Conservation (phyloP, 805 yeast species). For the Jamesozyma lodderae region DNA sequence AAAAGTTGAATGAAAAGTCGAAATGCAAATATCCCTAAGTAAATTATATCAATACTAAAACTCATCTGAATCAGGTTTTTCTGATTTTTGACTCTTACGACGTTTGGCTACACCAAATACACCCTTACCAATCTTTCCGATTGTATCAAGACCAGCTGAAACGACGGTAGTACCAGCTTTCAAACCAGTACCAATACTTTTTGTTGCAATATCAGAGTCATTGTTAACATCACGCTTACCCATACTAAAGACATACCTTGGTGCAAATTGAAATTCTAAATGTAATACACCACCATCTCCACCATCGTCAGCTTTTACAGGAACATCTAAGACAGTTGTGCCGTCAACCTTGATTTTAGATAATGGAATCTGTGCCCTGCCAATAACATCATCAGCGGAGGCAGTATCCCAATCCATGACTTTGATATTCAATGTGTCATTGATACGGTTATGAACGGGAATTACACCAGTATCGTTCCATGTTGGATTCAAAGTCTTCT, state of each 20-base stretch:
- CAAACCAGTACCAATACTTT: slow-evolving; percentile 38
- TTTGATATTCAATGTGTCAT: slow-evolving; percentile 46
- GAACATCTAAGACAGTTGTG: slow-evolving; percentile 42
- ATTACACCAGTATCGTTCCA: slow-evolving; percentile 68
- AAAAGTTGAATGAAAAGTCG: no score
- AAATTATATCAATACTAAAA: background rate
- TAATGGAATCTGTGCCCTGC: slow-evolving; percentile 51
- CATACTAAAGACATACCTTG: slow-evolving; percentile 52
- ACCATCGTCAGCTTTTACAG: slow-evolving; percentile 34
- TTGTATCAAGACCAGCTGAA: slow-evolving; percentile 39
- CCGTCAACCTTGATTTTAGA: slow-evolving; percentile 39
- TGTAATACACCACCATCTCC: slow-evolving; percentile 50
- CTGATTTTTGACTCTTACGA: slow-evolving; percentile 6
- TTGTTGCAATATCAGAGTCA: slow-evolving; percentile 43
- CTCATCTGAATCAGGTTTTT: background rate
- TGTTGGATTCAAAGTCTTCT: slow-evolving; percentile 82
- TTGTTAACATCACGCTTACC: slow-evolving; percentile 34
- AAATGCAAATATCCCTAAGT: no score
- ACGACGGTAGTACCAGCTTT: slow-evolving; percentile 37
- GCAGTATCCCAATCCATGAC: slow-evolving; percentile 93
- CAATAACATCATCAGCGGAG: slow-evolving; percentile 73
- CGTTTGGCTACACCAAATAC: slow-evolving; percentile 8
- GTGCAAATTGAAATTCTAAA: slow-evolving; percentile 54
- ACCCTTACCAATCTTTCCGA: slow-evolving; percentile 18
- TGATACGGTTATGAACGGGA: slow-evolving; percentile 51